A percentile compares a stretch with the other conserved stretches of the same genome.
Conservation (phyloP, 768 basidiomycete genomes). For the Boletus subparvulus region DNA sequence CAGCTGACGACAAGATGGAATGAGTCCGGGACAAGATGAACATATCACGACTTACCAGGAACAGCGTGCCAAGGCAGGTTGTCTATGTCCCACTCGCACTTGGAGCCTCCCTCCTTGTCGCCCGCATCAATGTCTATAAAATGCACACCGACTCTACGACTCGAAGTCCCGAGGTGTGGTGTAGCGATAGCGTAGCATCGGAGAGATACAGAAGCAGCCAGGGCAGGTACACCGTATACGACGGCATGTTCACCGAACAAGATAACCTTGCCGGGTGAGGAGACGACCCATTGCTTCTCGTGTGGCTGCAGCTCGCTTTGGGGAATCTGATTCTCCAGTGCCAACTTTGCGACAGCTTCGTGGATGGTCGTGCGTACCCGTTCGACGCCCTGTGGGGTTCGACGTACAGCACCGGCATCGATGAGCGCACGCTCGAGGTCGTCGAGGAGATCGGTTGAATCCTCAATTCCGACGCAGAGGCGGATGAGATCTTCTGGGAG, state of each 20-base stretch:
- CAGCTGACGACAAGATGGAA: conserved; percentile 4
- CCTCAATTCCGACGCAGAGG: conserved; percentile 97
- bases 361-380: conserved; percentile 51
- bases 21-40: not conserved
- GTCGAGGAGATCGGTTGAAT: conserved; percentile 87
- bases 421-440: conserved; percentile 93
- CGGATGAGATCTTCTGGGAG: conserved; percentile 98
- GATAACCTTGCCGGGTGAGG: conserved; percentile 97
- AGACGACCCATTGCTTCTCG: conserved; percentile 77
- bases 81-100: conserved; percentile 77
- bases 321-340: conserved; percentile 32
- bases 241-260: conserved; percentile 99
- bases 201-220: conserved; percentile 93
- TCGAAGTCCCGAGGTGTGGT: conserved; percentile 58
- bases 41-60: conserved; percentile 31
- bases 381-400: conserved; percentile 41
- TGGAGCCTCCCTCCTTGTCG: conserved; percentile 44
- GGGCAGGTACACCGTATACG: conserved; percentile 95
- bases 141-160: conserved; percentile 54
- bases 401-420: conserved; percentile 83
- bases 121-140: conserved; percentile 67
- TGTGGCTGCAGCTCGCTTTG: conserved; percentile 17
- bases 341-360: conserved; percentile 69
- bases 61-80: conserved; percentile 78
- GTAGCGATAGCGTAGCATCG: conserved; percentile 88